A percentile compares a stretch with the other conserved stretches of the same genome.
These are phyloP conservation scores for Parsonsia alboflavescens DNA, from an alignment of 257 asterid genomes.

Conservation along the genomic window DNA sequence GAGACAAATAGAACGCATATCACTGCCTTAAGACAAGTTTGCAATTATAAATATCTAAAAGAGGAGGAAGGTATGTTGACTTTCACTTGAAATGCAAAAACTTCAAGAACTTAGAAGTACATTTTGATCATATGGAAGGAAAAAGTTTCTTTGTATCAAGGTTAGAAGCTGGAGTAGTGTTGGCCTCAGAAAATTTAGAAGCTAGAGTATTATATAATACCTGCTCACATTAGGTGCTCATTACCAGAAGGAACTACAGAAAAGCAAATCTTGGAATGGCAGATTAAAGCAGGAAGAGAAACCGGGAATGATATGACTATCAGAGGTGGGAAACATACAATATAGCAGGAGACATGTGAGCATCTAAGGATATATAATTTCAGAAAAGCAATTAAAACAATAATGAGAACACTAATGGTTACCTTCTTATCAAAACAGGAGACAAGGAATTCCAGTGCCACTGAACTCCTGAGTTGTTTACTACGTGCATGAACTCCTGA, in stretches of 20 bases:
- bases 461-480: slow-evolving; percentile 72
- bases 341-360: neutral
- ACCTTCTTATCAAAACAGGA: slow-evolving; percentile 59
- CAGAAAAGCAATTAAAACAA: neutral
- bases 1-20: neutral
- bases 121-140: neutral
- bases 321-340: neutral
- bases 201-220: neutral
- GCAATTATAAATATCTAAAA: neutral
- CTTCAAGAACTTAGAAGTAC: neutral
- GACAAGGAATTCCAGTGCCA: slow-evolving; percentile 66
- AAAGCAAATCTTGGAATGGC: neutral
- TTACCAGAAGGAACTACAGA: neutral
- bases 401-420: slow-evolving; percentile 6
- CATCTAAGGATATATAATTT: neutral
- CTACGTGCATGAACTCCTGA: slow-evolving; percentile 50
- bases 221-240: neutral
- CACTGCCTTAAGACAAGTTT: neutral
- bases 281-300: neutral
- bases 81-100: no score
- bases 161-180: neutral
- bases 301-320: neutral
- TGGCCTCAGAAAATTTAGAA: neutral
- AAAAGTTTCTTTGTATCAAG: neutral
- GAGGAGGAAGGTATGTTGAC: neutral